Evolutionary conservation across 306 rosid genomes (phyloP).

Genomic region (Elaeagnus macrophylla): DNA sequence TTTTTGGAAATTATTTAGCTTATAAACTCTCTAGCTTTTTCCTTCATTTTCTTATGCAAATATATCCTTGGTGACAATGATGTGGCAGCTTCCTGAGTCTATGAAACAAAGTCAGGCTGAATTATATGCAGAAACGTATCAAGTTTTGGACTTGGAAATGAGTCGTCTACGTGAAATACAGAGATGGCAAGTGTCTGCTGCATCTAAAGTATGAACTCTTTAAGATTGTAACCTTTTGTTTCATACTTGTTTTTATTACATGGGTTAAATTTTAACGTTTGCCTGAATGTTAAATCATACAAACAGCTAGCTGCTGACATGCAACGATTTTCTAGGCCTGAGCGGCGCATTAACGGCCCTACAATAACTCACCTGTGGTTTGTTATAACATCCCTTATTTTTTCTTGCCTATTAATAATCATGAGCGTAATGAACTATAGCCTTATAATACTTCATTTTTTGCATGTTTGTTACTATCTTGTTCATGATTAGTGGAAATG

Average conservation of each 20-base stretch:
- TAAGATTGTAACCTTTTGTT: slow-evolving; percentile 4
- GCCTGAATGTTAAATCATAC: slow-evolving; percentile 16
- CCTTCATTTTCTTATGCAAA: background rate
- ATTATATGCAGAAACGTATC: slow-evolving; percentile 88
- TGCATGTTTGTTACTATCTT: background rate
- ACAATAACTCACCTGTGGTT: slow-evolving; percentile 91
- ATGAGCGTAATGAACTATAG: too few species aligned
- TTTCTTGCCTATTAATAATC: too few species aligned
- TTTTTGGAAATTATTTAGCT: background rate
- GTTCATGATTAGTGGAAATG: slow-evolving; percentile 1
- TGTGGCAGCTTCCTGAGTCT: slow-evolving; percentile 86
- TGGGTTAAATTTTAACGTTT: slow-evolving; percentile 12
- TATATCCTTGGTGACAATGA: background rate
- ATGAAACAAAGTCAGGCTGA: slow-evolving; percentile 99
- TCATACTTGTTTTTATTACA: slow-evolving; percentile 7
- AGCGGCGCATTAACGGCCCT: slow-evolving; percentile 95
- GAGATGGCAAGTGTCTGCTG: slow-evolving; percentile 94
- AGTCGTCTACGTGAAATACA: slow-evolving; percentile 96
- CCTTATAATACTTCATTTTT: too few species aligned
- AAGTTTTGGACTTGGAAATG: slow-evolving; percentile 98
- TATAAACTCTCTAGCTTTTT: background rate
- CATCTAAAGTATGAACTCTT: slow-evolving; percentile 51
- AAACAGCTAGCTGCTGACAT: slow-evolving; percentile 92
- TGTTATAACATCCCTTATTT: slow-evolving; percentile 21
- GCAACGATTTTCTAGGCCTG: slow-evolving; percentile 99